Evolutionary conservation across 1,139 yeast species (phyloP), one percentile per base, ranked within the genome.

Genomic region (Yamadazyma triangularis): DNA sequence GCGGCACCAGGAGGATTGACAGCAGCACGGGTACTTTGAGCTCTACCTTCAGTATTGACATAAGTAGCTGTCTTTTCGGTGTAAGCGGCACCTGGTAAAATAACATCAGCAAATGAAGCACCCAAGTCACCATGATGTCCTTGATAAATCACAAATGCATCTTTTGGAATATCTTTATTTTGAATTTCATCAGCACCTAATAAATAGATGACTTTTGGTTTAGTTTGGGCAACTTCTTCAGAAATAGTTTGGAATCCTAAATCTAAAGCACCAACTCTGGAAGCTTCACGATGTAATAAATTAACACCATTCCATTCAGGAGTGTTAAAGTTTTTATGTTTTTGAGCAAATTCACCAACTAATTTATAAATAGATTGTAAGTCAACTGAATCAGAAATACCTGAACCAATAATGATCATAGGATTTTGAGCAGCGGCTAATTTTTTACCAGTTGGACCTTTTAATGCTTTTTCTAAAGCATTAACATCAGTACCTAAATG

Each of bases 71-170:
- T 64, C 64, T 86, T 86, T 58, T 86, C 95, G 26, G 95, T 86
- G 72, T 82, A 86, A 26, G 95, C 95, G 24, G 91, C 73, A 33
- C 91, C 91, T 34, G 95, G 95, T 45, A 86, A 73, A 38, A 86
- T 75, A 26, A 86, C 94, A 55, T 86, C 95, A 28, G 95, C 95
- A 48, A 77, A 74, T 13, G 91, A 81, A 20, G 95, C 95, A 47
- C 95, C 95, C 24, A 75, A 58, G 47, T 86, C 95, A 64, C 95
- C 95, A 60, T 86, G 95, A 59, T 86, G 95, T 34, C 95, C 95
- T 64, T 86, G 89, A 64, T 86, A 86, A 33, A 86, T 80, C 23
- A 86, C 95, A 56, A 86, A 86, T 8, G 95, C 88, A 55, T 86
- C 93, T 57, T 71, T 68, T 46, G 95, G 94, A 48, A 85, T 77